Conservation (phyloP, 176 grass and related monocot species). For the Hyparrhenia diplandra region DNA sequence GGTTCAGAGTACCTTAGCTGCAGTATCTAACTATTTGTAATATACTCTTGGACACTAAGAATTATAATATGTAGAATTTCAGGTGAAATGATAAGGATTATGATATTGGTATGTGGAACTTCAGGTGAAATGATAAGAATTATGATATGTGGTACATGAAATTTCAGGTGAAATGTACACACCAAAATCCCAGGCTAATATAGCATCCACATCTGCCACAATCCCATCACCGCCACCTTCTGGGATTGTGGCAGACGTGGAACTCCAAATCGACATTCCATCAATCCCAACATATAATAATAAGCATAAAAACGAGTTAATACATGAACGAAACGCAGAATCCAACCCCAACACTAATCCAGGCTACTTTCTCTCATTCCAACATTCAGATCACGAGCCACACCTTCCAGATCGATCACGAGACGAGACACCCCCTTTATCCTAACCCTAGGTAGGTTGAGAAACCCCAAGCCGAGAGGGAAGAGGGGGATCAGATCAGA, state of each 20-base stretch:
- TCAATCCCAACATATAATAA: not conserved
- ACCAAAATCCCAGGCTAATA: not conserved
- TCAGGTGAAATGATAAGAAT: not conserved
- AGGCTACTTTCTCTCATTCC: not conserved
- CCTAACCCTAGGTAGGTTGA: conserved; percentile 30
- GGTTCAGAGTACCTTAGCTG: not conserved
- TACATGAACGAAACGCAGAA: not conserved
- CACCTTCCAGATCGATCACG: not conserved
- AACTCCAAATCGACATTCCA: not conserved
- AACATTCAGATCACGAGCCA: not conserved
- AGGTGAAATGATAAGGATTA: not conserved
- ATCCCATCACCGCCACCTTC: too few relatives aligned
- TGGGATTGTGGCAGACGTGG: too few relatives aligned
- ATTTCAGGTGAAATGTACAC: not conserved
- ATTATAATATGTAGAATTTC: too few relatives aligned
- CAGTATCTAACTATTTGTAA: not conserved
- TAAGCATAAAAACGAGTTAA: not conserved
- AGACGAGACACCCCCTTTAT: not conserved
- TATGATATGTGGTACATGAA: not conserved
- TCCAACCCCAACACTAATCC: not conserved
- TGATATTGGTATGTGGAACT: not conserved
- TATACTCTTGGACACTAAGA: not conserved
- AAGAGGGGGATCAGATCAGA: not conserved
- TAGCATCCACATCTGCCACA: not conserved
- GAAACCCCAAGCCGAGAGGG: not conserved